phyloP scores from a whole-genome alignment of 768 basidiomycete species.

The Tylopilus sp. region DNA sequence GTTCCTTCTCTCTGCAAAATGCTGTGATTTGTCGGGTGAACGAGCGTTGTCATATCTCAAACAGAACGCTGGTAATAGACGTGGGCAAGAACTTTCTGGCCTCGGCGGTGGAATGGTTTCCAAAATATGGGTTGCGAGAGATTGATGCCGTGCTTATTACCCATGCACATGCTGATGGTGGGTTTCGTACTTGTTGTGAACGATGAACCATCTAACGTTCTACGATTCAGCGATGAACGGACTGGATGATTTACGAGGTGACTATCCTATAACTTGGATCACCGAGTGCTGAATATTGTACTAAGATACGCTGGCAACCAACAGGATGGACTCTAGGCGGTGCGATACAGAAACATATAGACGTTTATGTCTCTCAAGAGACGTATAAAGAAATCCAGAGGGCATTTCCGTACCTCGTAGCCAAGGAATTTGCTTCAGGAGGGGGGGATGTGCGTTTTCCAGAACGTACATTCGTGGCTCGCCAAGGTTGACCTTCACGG shows the following conservation, averaged over 20 bases:
- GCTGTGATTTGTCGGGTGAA: slow-evolving; percentile 3
- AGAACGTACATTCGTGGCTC: neutral
- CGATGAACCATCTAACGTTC: neutral
- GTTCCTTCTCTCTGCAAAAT: neutral
- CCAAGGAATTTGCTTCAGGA: slow-evolving; percentile 73
- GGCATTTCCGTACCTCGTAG: slow-evolving; percentile 80
- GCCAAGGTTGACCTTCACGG: slow-evolving; percentile 1
- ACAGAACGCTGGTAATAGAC: slow-evolving; percentile 77
- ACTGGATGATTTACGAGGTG: slow-evolving; percentile 83
- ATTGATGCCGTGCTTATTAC: slow-evolving; percentile 80
- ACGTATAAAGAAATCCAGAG: slow-evolving; percentile 66
- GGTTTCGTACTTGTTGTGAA: slow-evolving; percentile 2
- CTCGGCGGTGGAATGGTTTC: slow-evolving; percentile 55
- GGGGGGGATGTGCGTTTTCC: slow-evolving; percentile 61
- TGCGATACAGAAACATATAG: slow-evolving; percentile 68
- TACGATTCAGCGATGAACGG: slow-evolving; percentile 73
- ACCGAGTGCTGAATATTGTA: neutral
- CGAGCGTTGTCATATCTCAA: neutral
- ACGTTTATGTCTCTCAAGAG: slow-evolving; percentile 63
- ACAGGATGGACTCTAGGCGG: slow-evolving; percentile 70
- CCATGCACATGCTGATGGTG: slow-evolving; percentile 83
- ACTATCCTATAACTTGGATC: slow-evolving; percentile 10
- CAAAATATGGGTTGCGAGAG: slow-evolving; percentile 66
- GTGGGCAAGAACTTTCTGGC: slow-evolving; percentile 81
- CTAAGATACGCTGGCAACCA: neutral